phyloP scores from a whole-genome alignment of 2,329 filamentous ascomycete species.

The Ophiostoma piceae region DNA sequence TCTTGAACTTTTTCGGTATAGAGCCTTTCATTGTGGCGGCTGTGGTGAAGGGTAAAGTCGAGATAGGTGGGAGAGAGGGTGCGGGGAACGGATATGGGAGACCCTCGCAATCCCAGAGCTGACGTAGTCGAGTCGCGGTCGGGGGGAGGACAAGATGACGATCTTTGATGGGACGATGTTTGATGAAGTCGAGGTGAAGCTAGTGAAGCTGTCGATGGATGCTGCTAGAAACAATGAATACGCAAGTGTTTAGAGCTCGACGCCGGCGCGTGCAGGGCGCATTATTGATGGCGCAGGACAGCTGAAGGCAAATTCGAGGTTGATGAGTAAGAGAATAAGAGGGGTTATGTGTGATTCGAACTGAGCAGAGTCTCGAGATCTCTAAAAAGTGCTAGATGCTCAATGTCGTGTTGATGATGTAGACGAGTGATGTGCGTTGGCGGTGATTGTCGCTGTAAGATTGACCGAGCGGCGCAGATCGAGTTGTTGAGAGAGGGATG shows the following conservation, averaged over 20 bases:
- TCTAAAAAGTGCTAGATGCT: background rate
- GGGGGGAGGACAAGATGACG: background rate
- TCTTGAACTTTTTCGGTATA: conserved; percentile 61
- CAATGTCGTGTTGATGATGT: background rate
- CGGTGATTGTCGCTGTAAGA: background rate
- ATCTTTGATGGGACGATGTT: background rate
- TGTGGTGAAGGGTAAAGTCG: background rate
- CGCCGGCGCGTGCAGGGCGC: conserved; percentile 4
- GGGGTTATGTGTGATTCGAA: background rate
- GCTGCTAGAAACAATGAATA: background rate
- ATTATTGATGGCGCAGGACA: conserved; percentile 9
- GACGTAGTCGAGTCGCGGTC: background rate
- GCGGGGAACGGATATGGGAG: conserved; percentile 9
- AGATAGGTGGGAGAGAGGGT: background rate
- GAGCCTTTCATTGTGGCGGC: conserved; percentile 46
- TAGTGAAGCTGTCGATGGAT: background rate
- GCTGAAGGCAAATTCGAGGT: background rate
- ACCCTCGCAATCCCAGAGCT: conserved; percentile 4
- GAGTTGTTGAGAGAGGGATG: conserved; percentile 1
- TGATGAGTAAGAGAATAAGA: background rate
- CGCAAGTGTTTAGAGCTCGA: conserved; percentile 2
- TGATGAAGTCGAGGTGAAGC: background rate
- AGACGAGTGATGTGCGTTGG: background rate
- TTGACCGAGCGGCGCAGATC: background rate
- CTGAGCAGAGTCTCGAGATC: background rate